A percentile compares a stretch with the other conserved stretches of the same genome.
These are phyloP conservation scores for Pholiota microspora DNA, from an alignment of 768 basidiomycete species.

Conservation along the genomic window DNA sequence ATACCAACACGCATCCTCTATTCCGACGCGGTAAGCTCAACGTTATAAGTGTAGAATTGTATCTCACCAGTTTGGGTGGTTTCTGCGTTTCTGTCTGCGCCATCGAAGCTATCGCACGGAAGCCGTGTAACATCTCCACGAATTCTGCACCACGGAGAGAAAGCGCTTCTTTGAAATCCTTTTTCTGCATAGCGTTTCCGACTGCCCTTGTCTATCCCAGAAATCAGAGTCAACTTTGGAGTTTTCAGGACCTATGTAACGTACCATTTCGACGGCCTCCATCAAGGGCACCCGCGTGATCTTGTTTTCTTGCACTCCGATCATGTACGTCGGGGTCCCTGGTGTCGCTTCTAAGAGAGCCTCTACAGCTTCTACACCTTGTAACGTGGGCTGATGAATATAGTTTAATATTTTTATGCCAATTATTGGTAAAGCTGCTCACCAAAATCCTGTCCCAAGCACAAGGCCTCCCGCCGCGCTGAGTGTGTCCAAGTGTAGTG, in stretches of 20 bases:
- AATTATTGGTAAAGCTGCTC: conserved; percentile 20
- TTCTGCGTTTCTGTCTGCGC: conserved; percentile 45
- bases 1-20: conserved; percentile 80
- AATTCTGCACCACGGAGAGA: conserved; percentile 91
- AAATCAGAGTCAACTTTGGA: conserved; percentile 3
- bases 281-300: conserved; percentile 88
- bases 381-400: conserved; percentile 77
- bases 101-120: conserved; percentile 68
- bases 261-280: conserved; percentile 89
- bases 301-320: conserved; percentile 94
- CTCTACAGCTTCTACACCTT: conserved; percentile 91
- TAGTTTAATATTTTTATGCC: not conserved
- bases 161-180: conserved; percentile 87
- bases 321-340: conserved; percentile 95
- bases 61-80: conserved; percentile 45
- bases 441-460: conserved; percentile 92
- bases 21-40: conserved; percentile 10
- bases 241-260: conserved; percentile 1
- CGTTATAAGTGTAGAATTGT: conserved; percentile 2
- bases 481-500: conserved; percentile 95
- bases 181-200: conserved; percentile 73
- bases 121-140: conserved; percentile 82
- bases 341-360: conserved; percentile 84
- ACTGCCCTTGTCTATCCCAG: conserved; percentile 77
- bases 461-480: conserved; percentile 92